Evolutionary conservation across 106 monocot genomes (phyloP).

Genomic region (Apostasia shenzhenica): DNA sequence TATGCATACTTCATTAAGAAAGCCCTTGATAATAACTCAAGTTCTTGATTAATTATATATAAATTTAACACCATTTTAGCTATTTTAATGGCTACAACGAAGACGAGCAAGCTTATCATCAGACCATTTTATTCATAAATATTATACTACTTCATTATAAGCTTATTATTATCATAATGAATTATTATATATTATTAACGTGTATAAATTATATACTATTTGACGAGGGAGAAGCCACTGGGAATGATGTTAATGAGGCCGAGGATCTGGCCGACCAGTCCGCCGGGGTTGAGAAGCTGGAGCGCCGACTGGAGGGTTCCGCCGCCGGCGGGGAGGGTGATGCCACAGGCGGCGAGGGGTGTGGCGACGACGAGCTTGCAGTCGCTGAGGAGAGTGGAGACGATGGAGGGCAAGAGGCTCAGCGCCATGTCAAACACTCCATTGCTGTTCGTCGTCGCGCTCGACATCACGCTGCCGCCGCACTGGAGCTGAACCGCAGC

Average conservation of each 20-base stretch:
- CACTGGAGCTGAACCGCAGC: constrained; percentile 40
- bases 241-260: constrained; percentile 9
- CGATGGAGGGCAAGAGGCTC: constrained; percentile 17
- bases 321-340: constrained; percentile 4
- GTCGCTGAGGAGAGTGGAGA: constrained; percentile 27
- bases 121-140: too few relatives aligned
- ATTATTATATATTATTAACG: too few relatives aligned
- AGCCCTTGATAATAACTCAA: too few relatives aligned
- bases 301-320: constrained; percentile 13
- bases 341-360: constrained; percentile 26
- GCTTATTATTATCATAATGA: too few relatives aligned
- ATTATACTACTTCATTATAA: too few relatives aligned
- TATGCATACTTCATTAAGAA: too few relatives aligned
- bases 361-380: constrained; percentile 42
- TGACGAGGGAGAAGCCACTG: constrained; percentile 2
- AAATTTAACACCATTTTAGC: too few relatives aligned
- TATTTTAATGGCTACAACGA: too few relatives aligned
- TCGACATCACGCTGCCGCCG: constrained; percentile 24
- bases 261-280: constrained; percentile 2
- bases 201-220: background rate
- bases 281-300: constrained; percentile 3
- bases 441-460: constrained; percentile 25
- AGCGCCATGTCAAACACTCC: constrained; percentile 32
- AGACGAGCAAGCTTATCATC: too few relatives aligned
- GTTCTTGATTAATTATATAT: too few relatives aligned